Base-by-base conservation (phyloP, 495 filamentous ascomycete species). In the Penicillium crystallinum region DNA sequence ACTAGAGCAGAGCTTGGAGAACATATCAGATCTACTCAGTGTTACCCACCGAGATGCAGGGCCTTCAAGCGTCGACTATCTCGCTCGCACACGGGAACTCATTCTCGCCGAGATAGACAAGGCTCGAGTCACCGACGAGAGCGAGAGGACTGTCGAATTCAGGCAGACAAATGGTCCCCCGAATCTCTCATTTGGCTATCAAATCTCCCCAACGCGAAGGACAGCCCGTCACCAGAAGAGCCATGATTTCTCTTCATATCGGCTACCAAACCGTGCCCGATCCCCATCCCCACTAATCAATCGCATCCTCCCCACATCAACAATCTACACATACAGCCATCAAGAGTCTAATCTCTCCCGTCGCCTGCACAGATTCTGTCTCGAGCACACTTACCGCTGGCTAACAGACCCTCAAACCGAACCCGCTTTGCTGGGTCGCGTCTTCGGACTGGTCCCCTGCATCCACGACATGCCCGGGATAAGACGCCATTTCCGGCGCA, bases 341-440 rank as follows among this genome's bases (percentile, higher is more conserved):
- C 75, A 82, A 21, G 90, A 93, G 67, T 71, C 72, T 12, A 79
- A 79, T n/a, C 88, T 95, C 54, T 81, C 82, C 15, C 81, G 88
- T 0, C 76, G 83, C 11, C 72, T 93, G 21, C 86, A 89, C 18
- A 77, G 90, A 9, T 77, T 77, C 46, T 74, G 81, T 6, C 57
- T 85, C 12, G 89, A 95, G 66, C 68, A 74, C 35, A 86, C 77
- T 6, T 78, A 81, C 49, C 64, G 69, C 35, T 75, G 91, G n/a
- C 68, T 91, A 27, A 67, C 72, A 18, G 73, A 81, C 49, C 68
- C 83, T 6, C 63, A 70, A 42, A 67, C 81, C 2, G 73, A 81
- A 0, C 74, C 77, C 9, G 59, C 66, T 3, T 68, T 65, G 0
- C 67, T 87, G 43, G 64, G 72, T 34, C 75, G 81, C 35, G 70